Conservation (phyloP, 1,284 basidiomycete species). For the Malassezia psittaci region DNA sequence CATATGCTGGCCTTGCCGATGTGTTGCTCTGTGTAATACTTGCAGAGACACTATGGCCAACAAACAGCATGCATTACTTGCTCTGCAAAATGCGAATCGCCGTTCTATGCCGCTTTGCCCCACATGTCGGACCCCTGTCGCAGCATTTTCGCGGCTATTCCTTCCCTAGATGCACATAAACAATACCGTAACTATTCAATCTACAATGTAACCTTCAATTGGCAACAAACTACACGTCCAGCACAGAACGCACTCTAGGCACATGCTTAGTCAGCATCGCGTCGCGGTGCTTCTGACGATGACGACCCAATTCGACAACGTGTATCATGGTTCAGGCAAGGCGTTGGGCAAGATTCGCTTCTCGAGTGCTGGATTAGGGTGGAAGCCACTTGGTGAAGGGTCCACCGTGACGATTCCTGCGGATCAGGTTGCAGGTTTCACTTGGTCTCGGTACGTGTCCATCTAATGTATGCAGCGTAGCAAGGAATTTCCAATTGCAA, state of each 20-base stretch:
- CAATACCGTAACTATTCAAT: background rate
- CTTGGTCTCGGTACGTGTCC: constrained; percentile 33
- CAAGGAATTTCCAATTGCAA: constrained; percentile 78
- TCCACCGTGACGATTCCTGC: constrained; percentile 36
- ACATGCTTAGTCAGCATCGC: constrained; percentile 10
- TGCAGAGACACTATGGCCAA: constrained; percentile 37
- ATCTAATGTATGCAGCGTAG: constrained; percentile 55
- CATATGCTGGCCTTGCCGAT: constrained; percentile 45
- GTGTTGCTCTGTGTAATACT: constrained; percentile 39
- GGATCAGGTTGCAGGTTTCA: constrained; percentile 34
- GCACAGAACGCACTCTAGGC: background rate
- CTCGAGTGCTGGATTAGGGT: constrained; percentile 40
- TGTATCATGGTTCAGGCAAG: constrained; percentile 65
- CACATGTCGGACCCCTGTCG: constrained; percentile 33
- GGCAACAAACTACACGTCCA: too few species aligned
- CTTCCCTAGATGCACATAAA: constrained; percentile 21
- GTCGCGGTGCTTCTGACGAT: constrained; percentile 17
- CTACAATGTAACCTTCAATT: too few species aligned
- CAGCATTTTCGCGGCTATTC: constrained; percentile 31
- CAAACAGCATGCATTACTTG: constrained; percentile 4
- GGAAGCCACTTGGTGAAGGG: constrained; percentile 29
- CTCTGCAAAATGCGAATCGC: background rate
- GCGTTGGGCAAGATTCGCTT: constrained; percentile 60
- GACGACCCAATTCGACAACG: constrained; percentile 63
- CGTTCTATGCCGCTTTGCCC: constrained; percentile 25